Conservation (phyloP, 441 rosid genomes). For the Eutrema salsugineum region DNA sequence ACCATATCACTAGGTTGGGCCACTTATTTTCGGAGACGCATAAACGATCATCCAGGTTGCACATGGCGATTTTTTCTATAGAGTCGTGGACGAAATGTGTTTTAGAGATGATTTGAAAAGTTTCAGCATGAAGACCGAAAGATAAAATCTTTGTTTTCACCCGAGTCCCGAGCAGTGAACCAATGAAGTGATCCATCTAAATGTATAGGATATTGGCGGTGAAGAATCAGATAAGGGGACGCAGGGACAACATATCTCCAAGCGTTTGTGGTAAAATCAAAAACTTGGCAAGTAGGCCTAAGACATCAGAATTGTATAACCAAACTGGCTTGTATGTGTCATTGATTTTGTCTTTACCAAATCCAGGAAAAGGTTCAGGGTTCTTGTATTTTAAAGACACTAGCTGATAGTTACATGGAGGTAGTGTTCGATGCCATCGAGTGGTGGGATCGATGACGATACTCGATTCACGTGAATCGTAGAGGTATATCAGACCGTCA, state of each 20-base stretch:
- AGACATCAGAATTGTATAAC: neutral
- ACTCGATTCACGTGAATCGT: neutral
- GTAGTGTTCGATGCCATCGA: neutral
- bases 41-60: too few relatives aligned
- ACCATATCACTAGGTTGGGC: too few relatives aligned
- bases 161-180: neutral
- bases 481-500: neutral
- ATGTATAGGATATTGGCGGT: neutral
- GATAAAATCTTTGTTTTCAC: neutral
- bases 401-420: neutral
- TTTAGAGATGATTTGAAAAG: too few relatives aligned
- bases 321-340: neutral
- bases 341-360: neutral
- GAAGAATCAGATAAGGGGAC: neutral
- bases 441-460: conserved; percentile 4
- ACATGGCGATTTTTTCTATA: too few relatives aligned
- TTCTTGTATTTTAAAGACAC: neutral
- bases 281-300: neutral
- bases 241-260: neutral
- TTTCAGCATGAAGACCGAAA: too few relatives aligned
- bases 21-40: too few relatives aligned
- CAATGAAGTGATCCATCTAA: neutral
- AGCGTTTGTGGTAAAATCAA: neutral
- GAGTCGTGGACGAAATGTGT: too few relatives aligned
- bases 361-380: neutral